Base-by-base conservation (phyloP, 202 grass and related monocot genomes). In the Panicum virgatum region DNA sequence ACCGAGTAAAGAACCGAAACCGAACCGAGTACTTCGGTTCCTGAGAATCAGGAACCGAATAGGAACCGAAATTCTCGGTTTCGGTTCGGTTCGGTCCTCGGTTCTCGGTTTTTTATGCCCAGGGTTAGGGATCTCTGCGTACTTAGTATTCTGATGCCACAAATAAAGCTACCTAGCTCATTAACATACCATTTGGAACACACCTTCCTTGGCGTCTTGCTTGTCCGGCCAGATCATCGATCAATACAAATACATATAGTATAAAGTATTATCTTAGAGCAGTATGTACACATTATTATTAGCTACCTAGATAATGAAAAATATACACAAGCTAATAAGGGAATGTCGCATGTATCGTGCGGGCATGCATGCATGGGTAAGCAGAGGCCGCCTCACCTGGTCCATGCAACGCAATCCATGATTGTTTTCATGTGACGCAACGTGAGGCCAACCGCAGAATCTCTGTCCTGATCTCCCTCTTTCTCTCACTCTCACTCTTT, bases 381-480 rank as follows among this genome's bases (percentile, higher is more conserved):
- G 32, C 27, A 57, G 51, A 54, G 19, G 30, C 15, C 34, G 5
- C 14, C 60, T 30, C 38, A 51, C 23, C 72, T 81, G 66, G 72
- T 38, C 78, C 73, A 73, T 82, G 78, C 78, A 80, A 80, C 16
- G 50, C 50, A 57, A 56, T 80, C 20, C 75, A 91, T 94, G 86
- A 83, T 87, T 80, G 89, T 84, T 72, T 75, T 94, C 92, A 89
- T 91, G 91, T 86, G 89, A 89, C 48, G 69, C 73, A 89, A 89
- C 89, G 84, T 91, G 92, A 82, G 72, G 16, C 85, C 89, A 91
- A 82, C 72, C 56, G 66, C 52, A 68, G 27, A 67, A 62, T 74
- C 72, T 68, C 9, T 40, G 12, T 36, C 15, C 76, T 26, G 48
- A 18, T 48, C 44, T 34, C 59, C 34, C 56, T 61, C 51, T 53